Base-by-base conservation (phyloP, 768 basidiomycete species). In the Rhizopogon vulgaris region DNA sequence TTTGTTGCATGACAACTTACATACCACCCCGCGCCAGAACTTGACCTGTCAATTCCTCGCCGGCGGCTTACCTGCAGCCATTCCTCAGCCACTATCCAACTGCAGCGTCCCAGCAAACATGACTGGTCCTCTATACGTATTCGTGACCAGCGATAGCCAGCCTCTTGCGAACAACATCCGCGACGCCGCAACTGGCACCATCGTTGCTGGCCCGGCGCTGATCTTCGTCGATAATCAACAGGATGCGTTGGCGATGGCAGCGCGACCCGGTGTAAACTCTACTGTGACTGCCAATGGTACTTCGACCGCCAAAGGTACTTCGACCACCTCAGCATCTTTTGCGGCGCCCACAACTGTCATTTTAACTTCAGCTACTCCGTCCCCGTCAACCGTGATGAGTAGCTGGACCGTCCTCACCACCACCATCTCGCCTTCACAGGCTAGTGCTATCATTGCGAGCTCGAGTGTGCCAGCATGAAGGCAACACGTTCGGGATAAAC, bases 41-140 rank as follows among this genome's bases (percentile, higher is more conserved):
- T 62, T 87, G 32, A 80, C 74, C 69, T 90, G 90, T 68, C 84
- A 91, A 69, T 88, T 92, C 79, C 66, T 92, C 58, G 57, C 80
- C 51, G 90, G 87, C 28, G 85, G 84, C 27, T 48, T 69, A 15
- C 64, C 81, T 46, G 65, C 66, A 61, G 70, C 89, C 4, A 70
- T 87, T 60, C 61, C 78, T 30, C 72, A 89, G 41, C 82, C 87
- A 3, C 63, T 87, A 58, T 57, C 66, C 55, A 57, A 78, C 54
- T 91, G 89, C 58, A 65, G 76, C 52, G 80, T 91, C 11, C 91
- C 90, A 36, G 34, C 54, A 0, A 79, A 78, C 49, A 72, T 90
- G 65, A 81, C 86, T 64, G 90, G 90, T 39, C 84, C 85, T 56
- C 83, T 90, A 58, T 83, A 78, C 24, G 66, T 91, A 63, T 90